Percentiles rank a stretch among this genome's conserved stretches.
These are phyloP conservation scores for Patellifolia procumbens DNA, from an alignment of 179 eudicot species.

Conservation along the genomic window DNA sequence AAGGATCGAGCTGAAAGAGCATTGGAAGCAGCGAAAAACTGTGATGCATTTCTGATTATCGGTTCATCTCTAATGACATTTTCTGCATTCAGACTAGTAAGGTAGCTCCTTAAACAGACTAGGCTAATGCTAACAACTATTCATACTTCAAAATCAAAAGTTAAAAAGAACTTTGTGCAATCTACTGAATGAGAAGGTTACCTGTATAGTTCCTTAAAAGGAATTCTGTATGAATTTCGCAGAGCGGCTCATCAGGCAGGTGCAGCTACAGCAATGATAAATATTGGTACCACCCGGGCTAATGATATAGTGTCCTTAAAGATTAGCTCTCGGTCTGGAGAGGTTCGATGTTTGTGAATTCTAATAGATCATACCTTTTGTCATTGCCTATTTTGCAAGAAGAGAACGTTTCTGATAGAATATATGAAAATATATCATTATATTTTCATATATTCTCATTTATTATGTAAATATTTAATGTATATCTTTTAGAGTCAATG, in stretches of 20 bases:
- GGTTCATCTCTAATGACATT: conserved; percentile 97
- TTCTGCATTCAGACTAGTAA: no score
- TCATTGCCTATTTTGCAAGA: conserved; percentile 7
- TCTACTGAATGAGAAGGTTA: not conserved
- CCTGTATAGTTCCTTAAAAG: not conserved
- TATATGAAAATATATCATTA: no score
- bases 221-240: conserved; percentile 27
- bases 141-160: not conserved
- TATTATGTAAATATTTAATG: no score
- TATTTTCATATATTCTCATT: no score
- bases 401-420: no score
- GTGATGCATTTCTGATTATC: conserved; percentile 83
- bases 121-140: not conserved
- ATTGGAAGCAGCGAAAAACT: conserved; percentile 76
- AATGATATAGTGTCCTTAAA: conserved; percentile 79
- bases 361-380: not conserved
- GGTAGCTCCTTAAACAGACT: no score
- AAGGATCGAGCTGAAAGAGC: conserved; percentile 81
- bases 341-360: conserved; percentile 43
- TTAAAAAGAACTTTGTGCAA: conserved; percentile 3
- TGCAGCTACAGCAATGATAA: conserved; percentile 84
- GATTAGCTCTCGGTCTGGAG: conserved; percentile 83
- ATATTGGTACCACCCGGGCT: conserved; percentile 75
- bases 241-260: conserved; percentile 95
- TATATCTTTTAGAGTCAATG: no score